Conservation (phyloP, 2,329 filamentous ascomycete species). For the Taxawa tesnikishii region DNA sequence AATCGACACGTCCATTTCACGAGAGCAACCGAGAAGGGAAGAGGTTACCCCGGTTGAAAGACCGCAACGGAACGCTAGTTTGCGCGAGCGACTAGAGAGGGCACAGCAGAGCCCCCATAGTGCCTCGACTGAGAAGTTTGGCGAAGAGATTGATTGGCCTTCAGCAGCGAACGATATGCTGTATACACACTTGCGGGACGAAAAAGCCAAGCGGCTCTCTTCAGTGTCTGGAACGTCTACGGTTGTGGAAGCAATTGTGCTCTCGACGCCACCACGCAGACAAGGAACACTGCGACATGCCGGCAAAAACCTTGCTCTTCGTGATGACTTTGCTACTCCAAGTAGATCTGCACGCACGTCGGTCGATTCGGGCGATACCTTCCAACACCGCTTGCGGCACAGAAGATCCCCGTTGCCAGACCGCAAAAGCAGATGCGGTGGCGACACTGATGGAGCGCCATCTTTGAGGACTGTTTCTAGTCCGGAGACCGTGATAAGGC, state of each 20-base stretch:
- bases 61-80: conserved; percentile 7
- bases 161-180: conserved; percentile 17
- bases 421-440: conserved; percentile 20
- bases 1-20: neutral
- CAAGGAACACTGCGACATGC: conserved; percentile 39
- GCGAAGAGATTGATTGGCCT: conserved; percentile 35
- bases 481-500: conserved; percentile 4
- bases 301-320: conserved; percentile 39
- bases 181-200: conserved; percentile 15
- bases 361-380: conserved; percentile 27
- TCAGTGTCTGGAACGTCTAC: conserved; percentile 40
- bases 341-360: conserved; percentile 33
- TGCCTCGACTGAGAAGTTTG: conserved; percentile 27
- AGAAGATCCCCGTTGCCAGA: conserved; percentile 38
- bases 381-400: conserved; percentile 37
- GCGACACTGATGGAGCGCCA: conserved; percentile 12
- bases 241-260: conserved; percentile 42
- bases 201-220: conserved; percentile 32
- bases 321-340: conserved; percentile 24
- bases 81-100: conserved; percentile 21
- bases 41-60: conserved; percentile 13
- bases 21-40: neutral
- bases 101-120: conserved; percentile 12
- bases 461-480: conserved; percentile 7
- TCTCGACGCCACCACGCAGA: conserved; percentile 35